Evolutionary conservation across 1,284 basidiomycete species (phyloP).

Genomic region (Fomitopsis betulina): DNA sequence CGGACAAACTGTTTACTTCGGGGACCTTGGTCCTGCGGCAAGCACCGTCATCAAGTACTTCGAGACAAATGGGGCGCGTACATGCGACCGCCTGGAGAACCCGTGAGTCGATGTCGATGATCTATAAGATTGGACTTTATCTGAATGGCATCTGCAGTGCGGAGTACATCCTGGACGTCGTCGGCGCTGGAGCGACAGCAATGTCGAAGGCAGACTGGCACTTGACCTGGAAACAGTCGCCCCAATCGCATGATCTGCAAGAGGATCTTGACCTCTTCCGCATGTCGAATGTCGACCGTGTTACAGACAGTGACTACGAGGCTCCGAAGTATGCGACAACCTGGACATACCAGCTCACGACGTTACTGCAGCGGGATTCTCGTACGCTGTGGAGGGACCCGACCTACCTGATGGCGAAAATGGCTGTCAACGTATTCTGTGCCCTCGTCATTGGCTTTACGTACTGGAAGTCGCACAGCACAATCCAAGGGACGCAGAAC

Average conservation of each 20-base stretch:
- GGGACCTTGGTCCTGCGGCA: constrained; percentile 59
- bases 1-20: constrained; percentile 73
- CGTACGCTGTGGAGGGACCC: constrained; percentile 58
- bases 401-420: constrained; percentile 72
- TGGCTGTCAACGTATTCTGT: constrained; percentile 48
- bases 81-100: constrained; percentile 34
- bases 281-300: constrained; percentile 20
- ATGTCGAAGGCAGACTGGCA: constrained; percentile 26
- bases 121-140: not conserved
- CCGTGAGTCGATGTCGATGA: constrained; percentile 23
- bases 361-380: constrained; percentile 44
- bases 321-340: constrained; percentile 45
- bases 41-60: constrained; percentile 62
- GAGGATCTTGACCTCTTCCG: constrained; percentile 24
- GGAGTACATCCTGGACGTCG: constrained; percentile 64
- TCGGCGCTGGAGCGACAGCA: constrained; percentile 50
- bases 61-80: constrained; percentile 48
- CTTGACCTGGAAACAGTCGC: constrained; percentile 23
- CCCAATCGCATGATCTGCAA: constrained; percentile 18
- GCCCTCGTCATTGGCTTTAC: constrained; percentile 63
- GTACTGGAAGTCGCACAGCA: constrained; percentile 62
- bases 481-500: constrained; percentile 71
- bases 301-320: constrained; percentile 17
- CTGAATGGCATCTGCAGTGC: constrained; percentile 10
- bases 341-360: constrained; percentile 37